These are phyloP conservation scores for Dactylellina cionopaga DNA, from an alignment of 2,329 filamentous ascomycete species.

Conservation along the genomic window DNA sequence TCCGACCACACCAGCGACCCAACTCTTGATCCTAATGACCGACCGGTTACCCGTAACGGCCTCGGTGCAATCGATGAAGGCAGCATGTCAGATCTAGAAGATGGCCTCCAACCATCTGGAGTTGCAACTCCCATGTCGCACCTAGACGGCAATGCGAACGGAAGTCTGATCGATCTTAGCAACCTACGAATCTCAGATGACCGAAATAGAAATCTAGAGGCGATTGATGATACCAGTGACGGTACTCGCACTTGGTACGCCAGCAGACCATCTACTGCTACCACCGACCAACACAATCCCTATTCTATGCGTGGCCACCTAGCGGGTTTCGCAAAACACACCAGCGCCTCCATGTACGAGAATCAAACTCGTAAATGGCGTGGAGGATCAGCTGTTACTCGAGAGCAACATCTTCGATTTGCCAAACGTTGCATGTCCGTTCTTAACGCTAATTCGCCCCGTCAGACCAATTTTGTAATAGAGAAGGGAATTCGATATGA, in stretches of 20 bases:
- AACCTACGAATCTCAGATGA: slow-evolving; percentile 40
- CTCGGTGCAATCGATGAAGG: slow-evolving; percentile 53
- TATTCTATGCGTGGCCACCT: slow-evolving; percentile 38
- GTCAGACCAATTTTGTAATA: slow-evolving; percentile 57
- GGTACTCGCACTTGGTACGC: slow-evolving; percentile 24
- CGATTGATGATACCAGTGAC: slow-evolving; percentile 1
- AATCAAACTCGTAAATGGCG: slow-evolving; percentile 55
- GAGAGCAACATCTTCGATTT: slow-evolving; percentile 56
- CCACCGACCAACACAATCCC: slow-evolving; percentile 13
- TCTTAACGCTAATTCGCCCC: slow-evolving; percentile 55
- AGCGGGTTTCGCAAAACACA: slow-evolving; percentile 30
- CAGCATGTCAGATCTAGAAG: slow-evolving; percentile 42
- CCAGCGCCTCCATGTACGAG: slow-evolving; percentile 25
- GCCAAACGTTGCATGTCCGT: slow-evolving; percentile 57
- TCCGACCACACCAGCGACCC: slow-evolving; percentile 2
- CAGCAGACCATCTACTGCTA: slow-evolving; percentile 48
- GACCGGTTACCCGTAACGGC: slow-evolving; percentile 31
- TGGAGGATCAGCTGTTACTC: slow-evolving; percentile 52
- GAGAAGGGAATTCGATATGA: slow-evolving; percentile 55
- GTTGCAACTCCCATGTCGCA: slow-evolving; percentile 31
- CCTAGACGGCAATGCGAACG: slow-evolving; percentile 11
- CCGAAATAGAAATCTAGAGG: neutral
- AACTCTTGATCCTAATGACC: slow-evolving; percentile 35
- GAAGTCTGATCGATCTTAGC: slow-evolving; percentile 36
- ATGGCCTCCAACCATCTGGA: slow-evolving; percentile 34